Conservation (phyloP, 202 grass and related monocot genomes). For the Schoenoplectus triqueter region DNA sequence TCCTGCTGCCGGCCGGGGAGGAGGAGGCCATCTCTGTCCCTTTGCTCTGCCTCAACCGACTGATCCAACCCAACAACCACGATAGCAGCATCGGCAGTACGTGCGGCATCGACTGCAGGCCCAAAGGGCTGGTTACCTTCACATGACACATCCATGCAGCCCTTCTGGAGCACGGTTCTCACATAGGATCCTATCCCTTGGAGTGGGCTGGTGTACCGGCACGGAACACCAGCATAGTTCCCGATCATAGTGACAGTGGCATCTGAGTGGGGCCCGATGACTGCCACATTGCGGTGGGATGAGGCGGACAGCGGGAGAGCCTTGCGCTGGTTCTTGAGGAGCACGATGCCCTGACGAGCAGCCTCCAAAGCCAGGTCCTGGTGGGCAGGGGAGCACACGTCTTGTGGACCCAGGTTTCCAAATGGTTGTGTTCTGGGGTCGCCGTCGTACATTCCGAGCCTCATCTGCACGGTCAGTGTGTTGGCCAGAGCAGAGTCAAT, state of each 20-base stretch:
- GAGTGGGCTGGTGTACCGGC: slow-evolving; percentile 66
- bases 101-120: slow-evolving; percentile 39
- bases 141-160: slow-evolving; percentile 69
- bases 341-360: slow-evolving; percentile 62
- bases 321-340: slow-evolving; percentile 58
- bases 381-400: slow-evolving; percentile 66
- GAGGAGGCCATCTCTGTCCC: slow-evolving; percentile 53
- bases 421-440: slow-evolving; percentile 51
- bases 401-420: slow-evolving; percentile 48
- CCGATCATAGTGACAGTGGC: slow-evolving; percentile 78
- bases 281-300: slow-evolving; percentile 37
- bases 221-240: slow-evolving; percentile 77
- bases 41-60: slow-evolving; percentile 58
- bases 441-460: slow-evolving; percentile 83
- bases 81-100: slow-evolving; percentile 51
- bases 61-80: slow-evolving; percentile 67
- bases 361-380: slow-evolving; percentile 69
- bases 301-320: slow-evolving; percentile 38
- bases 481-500: slow-evolving; percentile 59
- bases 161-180: slow-evolving; percentile 41
- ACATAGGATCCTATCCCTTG: slow-evolving; percentile 57
- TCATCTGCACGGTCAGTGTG: slow-evolving; percentile 74
- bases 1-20: slow-evolving; percentile 72
- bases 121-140: slow-evolving; percentile 51
- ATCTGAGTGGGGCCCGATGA: slow-evolving; percentile 66